phyloP scores from a whole-genome alignment of 805 yeast species.

The Millerago galiae region DNA sequence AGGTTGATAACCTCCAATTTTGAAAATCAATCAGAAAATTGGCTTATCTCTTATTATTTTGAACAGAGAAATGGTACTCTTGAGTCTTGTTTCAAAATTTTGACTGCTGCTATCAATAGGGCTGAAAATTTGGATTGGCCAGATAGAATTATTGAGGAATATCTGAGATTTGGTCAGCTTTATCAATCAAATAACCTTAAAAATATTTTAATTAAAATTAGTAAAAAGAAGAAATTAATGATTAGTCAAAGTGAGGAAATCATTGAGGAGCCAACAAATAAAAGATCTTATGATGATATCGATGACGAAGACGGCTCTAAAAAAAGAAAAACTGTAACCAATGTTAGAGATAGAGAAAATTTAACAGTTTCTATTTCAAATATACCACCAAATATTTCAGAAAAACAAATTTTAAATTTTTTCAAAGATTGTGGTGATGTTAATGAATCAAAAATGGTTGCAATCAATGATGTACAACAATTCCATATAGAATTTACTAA shows the following conservation, averaged over 20 bases:
- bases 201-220: constrained; percentile 22
- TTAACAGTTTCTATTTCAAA: constrained; percentile 48
- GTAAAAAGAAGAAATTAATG: constrained; percentile 13
- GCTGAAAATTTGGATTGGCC: constrained; percentile 40
- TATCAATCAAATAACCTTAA: constrained; percentile 27
- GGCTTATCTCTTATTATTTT: constrained; percentile 40
- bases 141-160: constrained; percentile 41
- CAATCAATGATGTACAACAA: constrained; percentile 16
- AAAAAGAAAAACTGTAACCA: constrained; percentile 9
- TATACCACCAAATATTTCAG: constrained; percentile 35
- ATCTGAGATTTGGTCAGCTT: constrained; percentile 31
- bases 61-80: constrained; percentile 28
- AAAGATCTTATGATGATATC: constrained; percentile 6
- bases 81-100: constrained; percentile 22
- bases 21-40: constrained; percentile 35
- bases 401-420: constrained; percentile 32
- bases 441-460: constrained; percentile 26
- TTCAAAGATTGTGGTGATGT: constrained; percentile 61
- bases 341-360: constrained; percentile 50
- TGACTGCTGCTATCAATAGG: constrained; percentile 27
- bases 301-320: background rate
- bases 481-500: constrained; percentile 57
- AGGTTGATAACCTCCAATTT: constrained; percentile 23
- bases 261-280: background rate
- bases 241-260: background rate